Conservation (phyloP, 495 filamentous ascomycete species). For the Podospora bellae-mahoneyi region DNA sequence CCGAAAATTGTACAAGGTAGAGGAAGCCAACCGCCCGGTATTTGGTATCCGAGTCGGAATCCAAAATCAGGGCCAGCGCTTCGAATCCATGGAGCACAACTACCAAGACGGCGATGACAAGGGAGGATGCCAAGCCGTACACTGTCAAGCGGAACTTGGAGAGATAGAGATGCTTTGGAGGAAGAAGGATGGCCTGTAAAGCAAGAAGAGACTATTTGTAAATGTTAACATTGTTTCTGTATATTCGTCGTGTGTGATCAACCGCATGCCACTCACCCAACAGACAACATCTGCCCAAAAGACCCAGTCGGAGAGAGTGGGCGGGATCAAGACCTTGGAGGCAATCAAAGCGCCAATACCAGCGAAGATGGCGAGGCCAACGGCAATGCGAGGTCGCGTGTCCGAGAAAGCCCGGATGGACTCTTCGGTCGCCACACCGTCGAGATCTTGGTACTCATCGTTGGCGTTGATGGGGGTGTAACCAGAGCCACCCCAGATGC, state of each 20-base stretch:
- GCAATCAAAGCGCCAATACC: slow-evolving; percentile 38
- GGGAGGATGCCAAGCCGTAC: slow-evolving; percentile 33
- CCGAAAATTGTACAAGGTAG: slow-evolving; percentile 26
- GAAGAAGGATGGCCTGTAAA: slow-evolving; percentile 31
- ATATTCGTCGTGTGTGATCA: background rate
- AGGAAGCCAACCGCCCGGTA: slow-evolving; percentile 12
- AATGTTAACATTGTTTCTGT: background rate
- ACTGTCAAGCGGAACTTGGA: slow-evolving; percentile 34
- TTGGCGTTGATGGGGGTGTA: slow-evolving; percentile 11
- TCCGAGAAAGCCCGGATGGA: slow-evolving; percentile 44
- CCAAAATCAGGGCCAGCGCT: slow-evolving; percentile 13
- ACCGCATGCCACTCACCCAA: slow-evolving; percentile 32
- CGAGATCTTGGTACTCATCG: slow-evolving; percentile 47
- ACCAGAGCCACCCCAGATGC: background rate
- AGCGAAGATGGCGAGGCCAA: slow-evolving; percentile 32
- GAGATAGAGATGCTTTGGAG: slow-evolving; percentile 24
- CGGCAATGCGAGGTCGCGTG: slow-evolving; percentile 35
- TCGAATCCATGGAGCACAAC: slow-evolving; percentile 28
- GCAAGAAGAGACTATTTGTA: slow-evolving; percentile 22
- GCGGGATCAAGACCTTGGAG: slow-evolving; percentile 16
- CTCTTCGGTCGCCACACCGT: slow-evolving; percentile 52
- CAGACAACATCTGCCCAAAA: slow-evolving; percentile 28
- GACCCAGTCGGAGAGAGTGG: slow-evolving; percentile 7
- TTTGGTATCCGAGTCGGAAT: background rate
- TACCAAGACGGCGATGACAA: slow-evolving; percentile 25